Evolutionary conservation across 208 protist species (phyloP).

Genomic region (Herpetomonas samuelpessoai): DNA sequence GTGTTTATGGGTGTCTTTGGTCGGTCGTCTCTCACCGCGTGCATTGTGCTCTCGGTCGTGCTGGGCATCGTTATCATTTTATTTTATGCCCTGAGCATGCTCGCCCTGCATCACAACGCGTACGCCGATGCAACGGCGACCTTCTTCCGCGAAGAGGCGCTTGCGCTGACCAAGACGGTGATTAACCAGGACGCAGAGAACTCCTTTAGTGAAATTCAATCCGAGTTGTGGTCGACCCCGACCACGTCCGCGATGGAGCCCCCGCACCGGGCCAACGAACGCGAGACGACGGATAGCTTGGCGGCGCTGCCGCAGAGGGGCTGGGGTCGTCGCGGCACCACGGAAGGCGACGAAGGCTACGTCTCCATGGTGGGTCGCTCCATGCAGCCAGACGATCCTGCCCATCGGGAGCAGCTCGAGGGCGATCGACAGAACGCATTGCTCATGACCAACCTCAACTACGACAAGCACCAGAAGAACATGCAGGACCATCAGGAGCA

Average conservation of each 20-base stretch:
- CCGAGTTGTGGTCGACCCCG: slow-evolving; percentile 14
- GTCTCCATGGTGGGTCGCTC: slow-evolving; percentile 3
- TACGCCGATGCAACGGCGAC: slow-evolving; percentile 39
- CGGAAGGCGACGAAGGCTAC: not conserved
- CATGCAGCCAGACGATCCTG: not conserved
- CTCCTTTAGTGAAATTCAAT: too few species aligned
- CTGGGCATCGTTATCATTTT: slow-evolving; percentile 29
- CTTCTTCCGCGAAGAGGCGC: slow-evolving; percentile 44
- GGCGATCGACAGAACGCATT: slow-evolving; percentile 30
- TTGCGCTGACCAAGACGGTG: slow-evolving; percentile 24
- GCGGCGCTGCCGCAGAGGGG: slow-evolving; percentile 1
- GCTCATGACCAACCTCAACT: slow-evolving; percentile 31
- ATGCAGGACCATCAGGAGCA: slow-evolving; percentile 32
- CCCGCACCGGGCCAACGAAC: not conserved
- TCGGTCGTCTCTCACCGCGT: slow-evolving; percentile 9
- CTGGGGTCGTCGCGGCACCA: not conserved
- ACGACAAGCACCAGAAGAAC: slow-evolving; percentile 31
- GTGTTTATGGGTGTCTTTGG: slow-evolving; percentile 40
- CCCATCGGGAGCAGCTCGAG: slow-evolving; percentile 12
- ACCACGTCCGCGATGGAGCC: slow-evolving; percentile 3
- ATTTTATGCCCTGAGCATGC: slow-evolving; percentile 15
- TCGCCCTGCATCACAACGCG: slow-evolving; percentile 65
- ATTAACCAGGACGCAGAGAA: slow-evolving; percentile 29
- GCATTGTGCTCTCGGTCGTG: slow-evolving; percentile 28
- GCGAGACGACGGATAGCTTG: slow-evolving; percentile 1